These are phyloP conservation scores for Thraustochytrium sp. DNA, from an alignment of 352 stramenopile species.

Conservation along the genomic window DNA sequence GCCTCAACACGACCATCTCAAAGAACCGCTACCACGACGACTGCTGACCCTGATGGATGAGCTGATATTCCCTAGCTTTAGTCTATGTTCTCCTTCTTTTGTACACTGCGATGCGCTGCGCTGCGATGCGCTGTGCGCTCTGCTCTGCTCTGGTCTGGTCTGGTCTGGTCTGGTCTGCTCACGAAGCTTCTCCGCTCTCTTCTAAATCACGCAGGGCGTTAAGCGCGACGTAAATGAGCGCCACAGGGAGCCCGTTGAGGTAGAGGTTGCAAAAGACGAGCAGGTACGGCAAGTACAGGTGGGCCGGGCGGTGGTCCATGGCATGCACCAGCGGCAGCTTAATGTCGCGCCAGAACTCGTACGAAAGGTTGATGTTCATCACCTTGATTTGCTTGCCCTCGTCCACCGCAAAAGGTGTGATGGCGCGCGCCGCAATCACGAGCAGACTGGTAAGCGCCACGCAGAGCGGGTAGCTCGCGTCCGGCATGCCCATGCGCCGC, in stretches of 20 bases:
- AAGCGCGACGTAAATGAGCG: not conserved
- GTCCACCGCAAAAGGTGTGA: conserved; percentile 65
- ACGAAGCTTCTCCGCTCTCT: not conserved
- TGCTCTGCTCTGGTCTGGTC: not conserved
- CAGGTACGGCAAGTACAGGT: conserved; percentile 67
- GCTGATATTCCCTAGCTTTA: not conserved
- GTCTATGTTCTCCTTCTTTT: not conserved
- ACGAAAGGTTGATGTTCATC: conserved; percentile 70
- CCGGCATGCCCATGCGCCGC: conserved; percentile 65
- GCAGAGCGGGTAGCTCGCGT: conserved; percentile 61
- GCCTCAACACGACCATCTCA: conserved; percentile 26
- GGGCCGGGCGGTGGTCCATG: conserved; percentile 63
- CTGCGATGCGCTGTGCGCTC: too few species aligned
- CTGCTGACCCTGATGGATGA: not conserved
- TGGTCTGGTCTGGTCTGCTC: not conserved
- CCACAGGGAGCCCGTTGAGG: not conserved
- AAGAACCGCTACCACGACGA: conserved; percentile 38
- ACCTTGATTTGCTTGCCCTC: conserved; percentile 64
- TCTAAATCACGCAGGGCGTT: not conserved
- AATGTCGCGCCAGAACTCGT: conserved; percentile 73
- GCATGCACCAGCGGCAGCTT: conserved; percentile 64
- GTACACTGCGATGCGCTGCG: too few species aligned
- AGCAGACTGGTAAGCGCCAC: conserved; percentile 62
- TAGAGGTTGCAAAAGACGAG: conserved; percentile 7
- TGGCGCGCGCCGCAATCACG: conserved; percentile 58